Evolutionary conservation across 169 alveolate species (phyloP).

Genomic region (Ichthyophthirius multifiliis): DNA sequence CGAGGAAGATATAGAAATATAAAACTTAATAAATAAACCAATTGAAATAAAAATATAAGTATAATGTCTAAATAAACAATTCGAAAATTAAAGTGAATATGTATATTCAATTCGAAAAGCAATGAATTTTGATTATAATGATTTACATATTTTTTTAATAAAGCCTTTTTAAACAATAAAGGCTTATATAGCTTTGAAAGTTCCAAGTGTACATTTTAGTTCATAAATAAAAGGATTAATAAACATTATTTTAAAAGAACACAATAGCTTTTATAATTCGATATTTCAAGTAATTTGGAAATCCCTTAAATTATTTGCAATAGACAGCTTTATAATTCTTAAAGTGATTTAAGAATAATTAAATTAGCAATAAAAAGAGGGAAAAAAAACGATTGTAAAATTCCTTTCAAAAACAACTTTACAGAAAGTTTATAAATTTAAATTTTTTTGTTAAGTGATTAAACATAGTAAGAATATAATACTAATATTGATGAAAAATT

Average conservation of each 20-base stretch:
- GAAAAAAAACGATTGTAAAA: constrained; percentile 10
- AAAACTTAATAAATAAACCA: not conserved
- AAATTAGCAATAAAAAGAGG: constrained; percentile 6
- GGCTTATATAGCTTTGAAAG: not conserved
- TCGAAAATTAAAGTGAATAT: constrained; percentile 1
- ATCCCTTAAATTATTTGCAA: constrained; percentile 10
- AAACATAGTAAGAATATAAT: not conserved
- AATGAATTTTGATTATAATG: not conserved
- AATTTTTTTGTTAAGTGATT: not conserved
- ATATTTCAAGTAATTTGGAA: not conserved
- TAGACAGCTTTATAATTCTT: not conserved
- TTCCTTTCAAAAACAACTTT: constrained; percentile 6
- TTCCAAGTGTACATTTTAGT: not conserved
- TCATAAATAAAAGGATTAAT: not conserved
- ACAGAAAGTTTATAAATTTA: not conserved
- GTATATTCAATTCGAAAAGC: constrained; percentile 10
- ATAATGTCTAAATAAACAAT: not conserved
- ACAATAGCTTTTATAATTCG: not conserved
- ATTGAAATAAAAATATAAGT: not conserved
- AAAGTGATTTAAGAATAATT: not conserved
- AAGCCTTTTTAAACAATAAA: not conserved
- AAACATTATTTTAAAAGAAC: not conserved
- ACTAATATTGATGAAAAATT: not conserved
- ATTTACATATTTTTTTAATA: not conserved
- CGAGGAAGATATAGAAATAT: not conserved